Evolutionary conservation across 2,329 filamentous ascomycete genomes (phyloP).

Genomic region (Setomelanomma holmii): DNA sequence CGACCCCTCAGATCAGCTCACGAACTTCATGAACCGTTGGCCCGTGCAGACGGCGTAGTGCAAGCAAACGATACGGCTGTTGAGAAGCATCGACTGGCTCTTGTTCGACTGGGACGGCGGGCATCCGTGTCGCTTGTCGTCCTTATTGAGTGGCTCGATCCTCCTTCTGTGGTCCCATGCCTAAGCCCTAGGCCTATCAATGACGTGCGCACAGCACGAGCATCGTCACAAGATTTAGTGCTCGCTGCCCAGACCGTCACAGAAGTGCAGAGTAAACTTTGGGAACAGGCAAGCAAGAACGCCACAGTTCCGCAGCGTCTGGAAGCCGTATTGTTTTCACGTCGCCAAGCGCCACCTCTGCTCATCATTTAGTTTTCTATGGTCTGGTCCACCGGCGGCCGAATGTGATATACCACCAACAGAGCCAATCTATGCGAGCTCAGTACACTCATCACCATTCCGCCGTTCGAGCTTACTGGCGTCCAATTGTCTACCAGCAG

Average conservation of each 20-base stretch:
- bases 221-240: constrained; percentile 34
- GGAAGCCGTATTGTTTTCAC: constrained; percentile 37
- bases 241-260: constrained; percentile 28
- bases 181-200: constrained; percentile 21
- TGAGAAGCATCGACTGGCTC: constrained; percentile 15
- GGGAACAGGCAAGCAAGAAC: constrained; percentile 31
- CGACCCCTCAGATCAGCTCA: constrained; percentile 29
- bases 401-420: constrained; percentile 16
- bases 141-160: constrained; percentile 19
- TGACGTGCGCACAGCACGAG: constrained; percentile 36
- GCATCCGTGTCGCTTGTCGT: constrained; percentile 31
- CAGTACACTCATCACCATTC: constrained; percentile 27
- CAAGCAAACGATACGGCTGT: constrained; percentile 32
- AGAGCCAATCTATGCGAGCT: constrained; percentile 16
- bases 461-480: constrained; percentile 8
- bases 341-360: constrained; percentile 20
- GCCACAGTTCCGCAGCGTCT: constrained; percentile 46
- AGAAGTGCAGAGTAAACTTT: constrained; percentile 26
- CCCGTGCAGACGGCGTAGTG: constrained; percentile 38
- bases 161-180: constrained; percentile 22
- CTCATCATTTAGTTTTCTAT: constrained; percentile 19
- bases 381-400: constrained; percentile 12
- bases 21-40: constrained; percentile 47
- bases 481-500: constrained; percentile 26
- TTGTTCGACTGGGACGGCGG: constrained; percentile 27